Evolutionary conservation across 2,329 filamentous ascomycete species (phyloP).

Genomic region (Thyridium curvatum): DNA sequence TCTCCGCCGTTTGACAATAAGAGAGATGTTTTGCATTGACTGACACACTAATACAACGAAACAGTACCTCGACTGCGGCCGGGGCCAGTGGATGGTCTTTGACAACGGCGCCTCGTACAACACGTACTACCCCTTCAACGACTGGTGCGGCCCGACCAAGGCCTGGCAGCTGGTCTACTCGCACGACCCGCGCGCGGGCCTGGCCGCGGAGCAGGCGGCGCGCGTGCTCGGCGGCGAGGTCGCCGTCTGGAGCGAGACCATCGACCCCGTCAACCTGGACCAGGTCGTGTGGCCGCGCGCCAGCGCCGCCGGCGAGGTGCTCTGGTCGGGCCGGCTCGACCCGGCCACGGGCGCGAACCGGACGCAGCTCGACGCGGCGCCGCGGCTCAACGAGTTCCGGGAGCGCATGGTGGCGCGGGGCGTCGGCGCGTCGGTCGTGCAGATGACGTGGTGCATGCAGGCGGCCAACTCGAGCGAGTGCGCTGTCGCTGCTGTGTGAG

Average conservation of each 20-base stretch:
- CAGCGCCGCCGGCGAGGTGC: conserved; percentile 67
- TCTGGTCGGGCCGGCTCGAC: conserved; percentile 72
- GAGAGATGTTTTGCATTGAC: not conserved
- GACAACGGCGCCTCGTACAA: conserved; percentile 46
- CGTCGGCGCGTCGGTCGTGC: conserved; percentile 56
- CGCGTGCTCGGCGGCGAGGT: conserved; percentile 77
- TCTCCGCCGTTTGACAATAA: not conserved
- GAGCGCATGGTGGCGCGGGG: conserved; percentile 68
- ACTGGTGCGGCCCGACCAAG: conserved; percentile 77
- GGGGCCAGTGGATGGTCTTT: conserved; percentile 74
- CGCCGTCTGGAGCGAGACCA: conserved; percentile 76
- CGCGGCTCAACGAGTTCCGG: conserved; percentile 67
- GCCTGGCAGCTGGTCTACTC: conserved; percentile 78
- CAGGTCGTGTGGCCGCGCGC: conserved; percentile 71
- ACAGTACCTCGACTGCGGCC: conserved; percentile 77
- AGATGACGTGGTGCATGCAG: conserved; percentile 69
- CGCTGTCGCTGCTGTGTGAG: conserved; percentile 15
- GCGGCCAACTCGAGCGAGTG: conserved; percentile 44
- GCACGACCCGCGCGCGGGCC: conserved; percentile 64
- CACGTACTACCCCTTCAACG: conserved; percentile 61
- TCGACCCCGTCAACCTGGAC: conserved; percentile 70
- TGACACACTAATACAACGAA: conserved; percentile 2
- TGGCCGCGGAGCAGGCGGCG: conserved; percentile 55
- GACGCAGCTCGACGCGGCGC: conserved; percentile 62
- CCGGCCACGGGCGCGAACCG: conserved; percentile 56